These are phyloP conservation scores for Phytophthora sp. DNA, from an alignment of 352 stramenopile genomes.

Conservation along the genomic window DNA sequence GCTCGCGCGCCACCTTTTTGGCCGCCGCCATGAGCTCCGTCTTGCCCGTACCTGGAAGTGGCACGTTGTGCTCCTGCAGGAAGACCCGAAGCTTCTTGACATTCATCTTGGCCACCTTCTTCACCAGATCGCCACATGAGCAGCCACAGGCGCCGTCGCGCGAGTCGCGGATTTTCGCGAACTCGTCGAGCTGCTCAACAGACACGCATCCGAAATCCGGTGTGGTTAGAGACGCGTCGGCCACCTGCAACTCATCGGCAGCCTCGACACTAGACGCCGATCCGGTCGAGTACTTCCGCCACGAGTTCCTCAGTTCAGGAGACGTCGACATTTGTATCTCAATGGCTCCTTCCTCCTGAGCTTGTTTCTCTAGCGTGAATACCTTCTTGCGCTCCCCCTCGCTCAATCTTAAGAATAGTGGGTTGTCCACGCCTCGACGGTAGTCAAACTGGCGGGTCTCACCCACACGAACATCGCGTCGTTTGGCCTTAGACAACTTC, in stretches of 20 bases:
- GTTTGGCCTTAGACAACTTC: slow-evolving; percentile 67
- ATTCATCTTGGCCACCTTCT: slow-evolving; percentile 88
- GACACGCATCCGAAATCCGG: slow-evolving; percentile 82
- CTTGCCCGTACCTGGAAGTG: slow-evolving; percentile 57
- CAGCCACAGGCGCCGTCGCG: slow-evolving; percentile 77
- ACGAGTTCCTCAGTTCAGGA: slow-evolving; percentile 27
- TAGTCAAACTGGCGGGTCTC: slow-evolving; percentile 89
- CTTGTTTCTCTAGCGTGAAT: slow-evolving; percentile 51
- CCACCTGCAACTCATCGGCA: slow-evolving; percentile 22
- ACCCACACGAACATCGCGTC: slow-evolving; percentile 55
- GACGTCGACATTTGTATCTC: slow-evolving; percentile 37
- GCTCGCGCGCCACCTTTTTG: slow-evolving; percentile 60
- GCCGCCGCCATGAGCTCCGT: slow-evolving; percentile 69
- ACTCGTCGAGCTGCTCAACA: slow-evolving; percentile 85
- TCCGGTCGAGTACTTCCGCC: slow-evolving; percentile 44
- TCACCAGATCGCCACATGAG: slow-evolving; percentile 82
- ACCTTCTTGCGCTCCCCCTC: slow-evolving; percentile 76
- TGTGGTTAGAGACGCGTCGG: slow-evolving; percentile 36
- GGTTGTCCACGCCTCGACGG: slow-evolving; percentile 68
- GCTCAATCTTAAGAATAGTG: slow-evolving; percentile 75
- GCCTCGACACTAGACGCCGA: slow-evolving; percentile 31
- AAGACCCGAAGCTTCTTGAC: slow-evolving; percentile 80
- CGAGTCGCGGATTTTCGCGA: slow-evolving; percentile 82
- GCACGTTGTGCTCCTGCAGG: slow-evolving; percentile 60
- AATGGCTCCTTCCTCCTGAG: slow-evolving; percentile 32